phyloP scores from a whole-genome alignment of 2,329 filamentous ascomycete genomes.

The Diaporthe humulicola region DNA sequence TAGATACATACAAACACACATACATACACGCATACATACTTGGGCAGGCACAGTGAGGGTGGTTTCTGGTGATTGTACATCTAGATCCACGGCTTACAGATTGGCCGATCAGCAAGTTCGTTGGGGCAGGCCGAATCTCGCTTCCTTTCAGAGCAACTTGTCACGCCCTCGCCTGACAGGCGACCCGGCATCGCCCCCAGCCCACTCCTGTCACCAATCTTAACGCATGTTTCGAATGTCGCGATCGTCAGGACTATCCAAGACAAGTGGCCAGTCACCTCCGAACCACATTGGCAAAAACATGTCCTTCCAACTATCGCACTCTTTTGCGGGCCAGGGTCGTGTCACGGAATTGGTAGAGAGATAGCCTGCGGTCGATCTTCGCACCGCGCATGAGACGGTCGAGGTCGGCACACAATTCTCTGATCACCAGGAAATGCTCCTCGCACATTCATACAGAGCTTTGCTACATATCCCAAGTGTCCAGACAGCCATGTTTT shows the following conservation, averaged over 20 bases:
- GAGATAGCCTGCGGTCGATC: background rate
- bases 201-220: slow-evolving; percentile 19
- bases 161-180: slow-evolving; percentile 19
- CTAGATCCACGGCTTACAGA: background rate
- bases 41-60: too few species aligned
- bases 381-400: too few species aligned
- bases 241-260: background rate
- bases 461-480: slow-evolving; percentile 25
- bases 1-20: too few species aligned
- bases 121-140: slow-evolving; percentile 13
- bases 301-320: background rate
- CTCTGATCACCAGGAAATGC: background rate
- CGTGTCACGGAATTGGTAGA: too few species aligned
- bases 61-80: background rate
- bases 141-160: slow-evolving; percentile 13
- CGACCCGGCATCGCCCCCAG: background rate
- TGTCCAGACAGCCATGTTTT: background rate
- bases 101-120: background rate
- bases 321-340: background rate
- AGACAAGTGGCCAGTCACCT: background rate
- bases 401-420: background rate
- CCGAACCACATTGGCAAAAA: background rate
- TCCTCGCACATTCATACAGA: slow-evolving; percentile 16
- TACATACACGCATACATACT: too few species aligned
- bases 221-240: slow-evolving; percentile 4